These are phyloP conservation scores for Saccharomyces hybrid DNA, from an alignment of 1,139 yeast genomes.

Conservation along the genomic window DNA sequence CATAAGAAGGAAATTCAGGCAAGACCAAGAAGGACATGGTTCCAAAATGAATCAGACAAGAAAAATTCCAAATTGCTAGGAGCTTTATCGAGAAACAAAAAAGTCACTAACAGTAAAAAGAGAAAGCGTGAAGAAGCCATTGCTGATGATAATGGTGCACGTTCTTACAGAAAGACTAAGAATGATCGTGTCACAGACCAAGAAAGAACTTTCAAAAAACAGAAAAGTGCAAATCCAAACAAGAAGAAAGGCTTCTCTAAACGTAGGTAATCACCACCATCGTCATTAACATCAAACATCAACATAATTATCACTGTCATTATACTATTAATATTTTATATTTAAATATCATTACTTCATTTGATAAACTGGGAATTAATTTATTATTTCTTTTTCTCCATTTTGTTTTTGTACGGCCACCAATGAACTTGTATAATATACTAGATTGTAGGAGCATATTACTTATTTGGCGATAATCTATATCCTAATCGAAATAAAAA, in stretches of 20 bases:
- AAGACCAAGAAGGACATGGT: conserved; percentile 96
- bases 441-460: neutral
- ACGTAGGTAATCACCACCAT: conserved; percentile 7
- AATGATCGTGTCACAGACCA: conserved; percentile 49
- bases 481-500: conserved; percentile 37
- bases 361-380: neutral
- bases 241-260: conserved; percentile 18
- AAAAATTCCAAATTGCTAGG: conserved; percentile 35
- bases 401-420: neutral
- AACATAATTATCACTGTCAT: neutral
- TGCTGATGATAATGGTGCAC: conserved; percentile 34
- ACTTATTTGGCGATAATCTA: neutral
- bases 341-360: neutral
- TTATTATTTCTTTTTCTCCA: neutral
- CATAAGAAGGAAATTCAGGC: conserved; percentile 77
- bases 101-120: conserved; percentile 45
- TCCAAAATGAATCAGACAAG: conserved; percentile 70
- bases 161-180: conserved; percentile 66
- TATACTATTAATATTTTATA: neutral
- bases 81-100: conserved; percentile 38
- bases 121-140: conserved; percentile 52
- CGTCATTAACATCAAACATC: neutral
- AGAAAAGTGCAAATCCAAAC: conserved; percentile 29
- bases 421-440: neutral
- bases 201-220: conserved; percentile 37